A percentile compares a stretch with the other conserved stretches of the same genome.
Evolutionary conservation across 73 alveolate genomes (phyloP).

Genomic region (Blepharisma stoltei): DNA sequence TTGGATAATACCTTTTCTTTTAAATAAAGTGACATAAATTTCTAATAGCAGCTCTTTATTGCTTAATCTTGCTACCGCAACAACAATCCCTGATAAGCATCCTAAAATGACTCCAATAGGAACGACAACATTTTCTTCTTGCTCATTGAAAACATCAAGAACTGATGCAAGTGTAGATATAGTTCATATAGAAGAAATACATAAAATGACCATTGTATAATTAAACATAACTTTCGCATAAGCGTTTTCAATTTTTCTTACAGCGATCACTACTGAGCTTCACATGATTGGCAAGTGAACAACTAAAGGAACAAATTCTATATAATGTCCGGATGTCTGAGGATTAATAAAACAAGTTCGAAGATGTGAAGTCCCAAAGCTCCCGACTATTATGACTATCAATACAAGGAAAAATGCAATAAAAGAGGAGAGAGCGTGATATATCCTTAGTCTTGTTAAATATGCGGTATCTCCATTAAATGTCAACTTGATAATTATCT

Average conservation of each 20-base stretch:
- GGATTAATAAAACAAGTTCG: not conserved
- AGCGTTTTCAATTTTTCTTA: not conserved
- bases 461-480: not conserved
- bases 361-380: not conserved
- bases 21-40: not conserved
- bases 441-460: not conserved
- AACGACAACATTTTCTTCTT: no score
- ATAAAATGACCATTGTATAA: slow-evolving; percentile 14
- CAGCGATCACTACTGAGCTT: not conserved
- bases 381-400: not conserved
- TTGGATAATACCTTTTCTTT: not conserved
- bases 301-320: not conserved
- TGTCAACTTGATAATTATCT: not conserved
- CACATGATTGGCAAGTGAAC: not conserved
- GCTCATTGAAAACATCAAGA: no score
- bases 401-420: not conserved
- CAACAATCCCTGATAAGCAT: not conserved
- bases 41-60: not conserved
- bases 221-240: not conserved
- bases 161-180: no score
- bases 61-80: not conserved
- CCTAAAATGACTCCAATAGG: slow-evolving; percentile 1
- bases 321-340: not conserved
- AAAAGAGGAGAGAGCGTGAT: not conserved
- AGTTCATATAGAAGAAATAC: not conserved